Conservation (phyloP, 345 rosid genomes). For the Rhodamnia rubescens region DNA sequence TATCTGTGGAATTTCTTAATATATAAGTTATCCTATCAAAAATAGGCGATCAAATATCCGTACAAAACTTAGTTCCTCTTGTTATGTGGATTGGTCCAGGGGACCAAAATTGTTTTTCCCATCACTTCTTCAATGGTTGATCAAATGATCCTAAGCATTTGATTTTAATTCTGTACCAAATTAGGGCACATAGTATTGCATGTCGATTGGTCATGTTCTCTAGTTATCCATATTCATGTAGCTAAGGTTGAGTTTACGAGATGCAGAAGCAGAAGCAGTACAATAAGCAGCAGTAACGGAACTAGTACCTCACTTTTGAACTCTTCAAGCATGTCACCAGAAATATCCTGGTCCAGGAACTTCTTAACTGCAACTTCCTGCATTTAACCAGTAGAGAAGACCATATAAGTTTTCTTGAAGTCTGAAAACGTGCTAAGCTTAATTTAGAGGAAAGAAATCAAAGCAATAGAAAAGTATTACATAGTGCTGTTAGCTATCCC, state of each 20-base stretch:
- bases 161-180: not conserved
- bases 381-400: slow-evolving; percentile 2
- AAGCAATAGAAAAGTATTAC: not conserved
- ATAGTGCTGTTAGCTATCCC: not conserved
- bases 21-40: not conserved
- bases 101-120: not conserved
- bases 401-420: not conserved
- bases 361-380: slow-evolving; percentile 96
- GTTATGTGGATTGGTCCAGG: not conserved
- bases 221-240: not conserved
- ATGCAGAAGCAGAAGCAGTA: not conserved
- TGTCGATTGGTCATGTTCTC: not conserved
- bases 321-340: slow-evolving; percentile 74
- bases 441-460: not conserved
- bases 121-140: not conserved
- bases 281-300: not conserved
- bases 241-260: not conserved
- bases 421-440: not conserved
- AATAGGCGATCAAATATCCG: not conserved
- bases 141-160: not conserved
- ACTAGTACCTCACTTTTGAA: slow-evolving; percentile 74
- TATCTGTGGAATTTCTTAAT: not conserved
- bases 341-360: slow-evolving; percentile 78
- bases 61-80: not conserved
- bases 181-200: not conserved